Percentiles rank a stretch among this genome's conserved stretches.
phyloP scores from a whole-genome alignment of 1,139 yeast species.

The Suhomyces atakaporum region DNA sequence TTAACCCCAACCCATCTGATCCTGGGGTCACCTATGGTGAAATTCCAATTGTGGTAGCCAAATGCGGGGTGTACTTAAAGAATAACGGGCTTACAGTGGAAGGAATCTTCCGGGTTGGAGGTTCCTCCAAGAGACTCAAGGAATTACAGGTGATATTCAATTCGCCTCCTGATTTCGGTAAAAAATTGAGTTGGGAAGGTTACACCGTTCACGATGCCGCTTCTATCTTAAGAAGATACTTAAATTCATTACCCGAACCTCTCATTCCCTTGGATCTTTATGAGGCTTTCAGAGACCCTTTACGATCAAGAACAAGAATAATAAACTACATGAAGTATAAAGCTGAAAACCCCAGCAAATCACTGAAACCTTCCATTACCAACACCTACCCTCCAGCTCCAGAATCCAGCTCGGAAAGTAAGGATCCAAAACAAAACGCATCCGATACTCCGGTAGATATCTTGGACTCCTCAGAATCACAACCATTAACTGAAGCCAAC shows the following conservation, averaged over 20 bases:
- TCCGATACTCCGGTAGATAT: slow-evolving; percentile 10
- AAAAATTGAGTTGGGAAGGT: slow-evolving; percentile 86
- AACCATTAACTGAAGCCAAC: slow-evolving; percentile 36
- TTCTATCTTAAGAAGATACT: slow-evolving; percentile 77
- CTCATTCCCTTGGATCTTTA: slow-evolving; percentile 78
- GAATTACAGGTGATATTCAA: slow-evolving; percentile 84
- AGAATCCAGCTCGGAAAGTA: slow-evolving; percentile 2
- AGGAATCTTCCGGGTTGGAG: slow-evolving; percentile 93
- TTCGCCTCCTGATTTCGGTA: slow-evolving; percentile 86
- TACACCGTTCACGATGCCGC: slow-evolving; percentile 99
- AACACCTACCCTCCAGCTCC: slow-evolving; percentile 1
- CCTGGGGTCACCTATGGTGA: slow-evolving; percentile 69
- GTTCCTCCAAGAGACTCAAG: slow-evolving; percentile 84
- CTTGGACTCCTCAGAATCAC: slow-evolving; percentile 22
- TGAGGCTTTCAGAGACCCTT: slow-evolving; percentile 78
- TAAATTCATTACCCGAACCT: slow-evolving; percentile 91
- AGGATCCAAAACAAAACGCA: slow-evolving; percentile 1
- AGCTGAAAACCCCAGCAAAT: slow-evolving; percentile 42
- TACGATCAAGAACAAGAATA: slow-evolving; percentile 60
- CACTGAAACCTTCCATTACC: slow-evolving; percentile 16
- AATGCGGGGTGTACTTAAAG: slow-evolving; percentile 86
- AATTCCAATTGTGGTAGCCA: slow-evolving; percentile 90
- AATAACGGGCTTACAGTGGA: slow-evolving; percentile 75
- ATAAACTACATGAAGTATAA: slow-evolving; percentile 62
- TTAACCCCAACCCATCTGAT: slow-evolving; percentile 50